A percentile compares a stretch with the other conserved stretches of the same genome.
Evolutionary conservation across 495 filamentous ascomycete genomes (phyloP).

Genomic region (Penicillium coprophilum): DNA sequence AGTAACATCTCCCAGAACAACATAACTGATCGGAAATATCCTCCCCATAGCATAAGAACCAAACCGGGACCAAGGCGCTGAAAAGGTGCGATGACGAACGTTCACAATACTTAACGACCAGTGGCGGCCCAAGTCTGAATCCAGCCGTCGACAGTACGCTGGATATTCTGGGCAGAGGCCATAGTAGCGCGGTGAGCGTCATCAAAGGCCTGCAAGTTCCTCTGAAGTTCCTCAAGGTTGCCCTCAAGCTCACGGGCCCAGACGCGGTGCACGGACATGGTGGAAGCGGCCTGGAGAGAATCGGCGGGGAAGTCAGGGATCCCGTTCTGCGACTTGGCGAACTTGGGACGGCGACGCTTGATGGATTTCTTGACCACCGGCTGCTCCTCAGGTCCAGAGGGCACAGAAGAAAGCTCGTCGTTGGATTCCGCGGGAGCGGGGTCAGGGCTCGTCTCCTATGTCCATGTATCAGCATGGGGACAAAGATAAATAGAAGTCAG

Average conservation of each 20-base stretch:
- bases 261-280: constrained; percentile 14
- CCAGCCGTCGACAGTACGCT: constrained; percentile 21
- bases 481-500: not conserved
- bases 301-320: constrained; percentile 10
- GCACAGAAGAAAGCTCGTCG: not conserved
- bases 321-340: not conserved
- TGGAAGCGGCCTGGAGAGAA: constrained; percentile 5
- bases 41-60: not conserved
- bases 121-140: constrained; percentile 10
- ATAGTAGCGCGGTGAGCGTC: constrained; percentile 15
- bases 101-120: constrained; percentile 6
- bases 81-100: not conserved
- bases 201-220: constrained; percentile 12
- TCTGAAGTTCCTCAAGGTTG: constrained; percentile 19
- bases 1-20: not conserved
- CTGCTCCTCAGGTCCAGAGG: constrained; percentile 3
- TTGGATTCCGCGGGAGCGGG: not conserved
- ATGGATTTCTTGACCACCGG: not conserved
- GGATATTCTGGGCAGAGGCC: constrained; percentile 15
- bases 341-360: not conserved
- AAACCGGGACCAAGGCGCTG: not conserved
- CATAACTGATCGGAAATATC: not conserved
- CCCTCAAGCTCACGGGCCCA: constrained; percentile 17
- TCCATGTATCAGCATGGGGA: not conserved
- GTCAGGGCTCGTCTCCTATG: not conserved